Conservation (phyloP, 2,329 filamentous ascomycete species). For the Pyricularia grisea region DNA sequence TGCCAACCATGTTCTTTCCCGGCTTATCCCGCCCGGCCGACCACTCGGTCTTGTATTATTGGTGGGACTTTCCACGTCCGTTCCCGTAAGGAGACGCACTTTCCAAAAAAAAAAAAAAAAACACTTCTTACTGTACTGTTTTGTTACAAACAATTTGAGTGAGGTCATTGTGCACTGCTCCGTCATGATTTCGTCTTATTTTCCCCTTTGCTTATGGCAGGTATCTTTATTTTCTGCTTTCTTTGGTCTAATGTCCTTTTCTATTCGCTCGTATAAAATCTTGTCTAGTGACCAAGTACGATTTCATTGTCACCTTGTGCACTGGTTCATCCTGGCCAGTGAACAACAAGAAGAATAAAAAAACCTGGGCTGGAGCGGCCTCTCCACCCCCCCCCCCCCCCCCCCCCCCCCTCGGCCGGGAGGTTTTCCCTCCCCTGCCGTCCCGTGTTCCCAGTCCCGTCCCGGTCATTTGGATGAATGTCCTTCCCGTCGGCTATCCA, state of each 20-base stretch:
- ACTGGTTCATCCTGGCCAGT: neutral
- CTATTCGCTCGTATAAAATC: neutral
- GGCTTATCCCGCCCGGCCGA: neutral
- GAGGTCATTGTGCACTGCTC: neutral
- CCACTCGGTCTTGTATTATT: neutral
- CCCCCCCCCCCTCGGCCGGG: neutral
- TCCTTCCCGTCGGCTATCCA: neutral
- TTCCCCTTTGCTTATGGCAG: neutral
- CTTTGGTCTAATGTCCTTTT: neutral
- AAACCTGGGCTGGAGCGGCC: neutral
- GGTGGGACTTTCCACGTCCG: neutral
- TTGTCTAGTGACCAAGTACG: neutral
- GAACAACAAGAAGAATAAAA: neutral
- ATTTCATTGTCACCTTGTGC: neutral
- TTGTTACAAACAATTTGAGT: neutral
- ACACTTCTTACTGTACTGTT: too few relatives aligned
- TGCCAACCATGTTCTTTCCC: neutral
- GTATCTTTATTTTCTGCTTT: neutral
- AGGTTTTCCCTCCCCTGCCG: neutral
- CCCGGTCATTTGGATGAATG: neutral
- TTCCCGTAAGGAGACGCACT: neutral
- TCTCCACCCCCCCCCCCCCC: too few relatives aligned
- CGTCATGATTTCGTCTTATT: neutral
- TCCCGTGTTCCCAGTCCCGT: neutral
- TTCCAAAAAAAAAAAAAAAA: too few relatives aligned